Evolutionary conservation across 805 yeast species (phyloP).

Genomic region (Yamadazyma akitaensis): DNA sequence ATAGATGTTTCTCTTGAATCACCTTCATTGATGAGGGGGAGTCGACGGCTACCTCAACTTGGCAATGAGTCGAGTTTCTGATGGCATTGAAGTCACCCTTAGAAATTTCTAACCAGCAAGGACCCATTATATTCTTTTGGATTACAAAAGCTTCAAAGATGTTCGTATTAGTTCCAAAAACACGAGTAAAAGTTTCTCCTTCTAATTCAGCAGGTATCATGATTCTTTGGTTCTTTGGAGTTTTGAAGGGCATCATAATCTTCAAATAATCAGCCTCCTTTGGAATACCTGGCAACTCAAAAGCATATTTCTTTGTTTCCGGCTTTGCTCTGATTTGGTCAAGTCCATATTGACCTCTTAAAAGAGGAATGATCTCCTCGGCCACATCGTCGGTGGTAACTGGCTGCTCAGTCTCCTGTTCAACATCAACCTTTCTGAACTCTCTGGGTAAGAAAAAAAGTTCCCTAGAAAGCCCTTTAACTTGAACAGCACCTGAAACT

Average conservation of each 20-base stretch:
- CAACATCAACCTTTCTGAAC: slow-evolving; percentile 34
- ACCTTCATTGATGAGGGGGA: slow-evolving; percentile 49
- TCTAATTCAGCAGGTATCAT: slow-evolving; percentile 58
- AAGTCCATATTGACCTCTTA: slow-evolving; percentile 61
- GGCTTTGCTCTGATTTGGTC: slow-evolving; percentile 66
- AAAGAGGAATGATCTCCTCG: slow-evolving; percentile 67
- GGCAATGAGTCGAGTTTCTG: slow-evolving; percentile 73
- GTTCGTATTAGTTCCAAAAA: slow-evolving; percentile 73
- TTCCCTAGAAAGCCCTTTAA: slow-evolving; percentile 67
- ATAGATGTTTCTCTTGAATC: slow-evolving; percentile 29
- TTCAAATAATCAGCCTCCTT: slow-evolving; percentile 75
- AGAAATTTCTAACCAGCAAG: slow-evolving; percentile 86
- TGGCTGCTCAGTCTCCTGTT: slow-evolving; percentile 32
- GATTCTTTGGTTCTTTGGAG: slow-evolving; percentile 50
- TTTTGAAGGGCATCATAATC: slow-evolving; percentile 69
- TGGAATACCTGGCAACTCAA: slow-evolving; percentile 80
- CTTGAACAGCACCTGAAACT: slow-evolving; percentile 74
- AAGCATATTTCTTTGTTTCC: slow-evolving; percentile 76
- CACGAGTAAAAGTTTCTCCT: slow-evolving; percentile 74
- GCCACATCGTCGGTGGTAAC: slow-evolving; percentile 64
- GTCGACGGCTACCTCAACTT: slow-evolving; percentile 63
- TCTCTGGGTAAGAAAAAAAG: slow-evolving; percentile 74
- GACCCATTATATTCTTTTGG: slow-evolving; percentile 88
- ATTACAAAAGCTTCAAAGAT: slow-evolving; percentile 84
- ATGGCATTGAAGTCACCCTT: slow-evolving; percentile 58